Conservation (phyloP, 768 basidiomycete species). For the Neoboletus magnificus region DNA sequence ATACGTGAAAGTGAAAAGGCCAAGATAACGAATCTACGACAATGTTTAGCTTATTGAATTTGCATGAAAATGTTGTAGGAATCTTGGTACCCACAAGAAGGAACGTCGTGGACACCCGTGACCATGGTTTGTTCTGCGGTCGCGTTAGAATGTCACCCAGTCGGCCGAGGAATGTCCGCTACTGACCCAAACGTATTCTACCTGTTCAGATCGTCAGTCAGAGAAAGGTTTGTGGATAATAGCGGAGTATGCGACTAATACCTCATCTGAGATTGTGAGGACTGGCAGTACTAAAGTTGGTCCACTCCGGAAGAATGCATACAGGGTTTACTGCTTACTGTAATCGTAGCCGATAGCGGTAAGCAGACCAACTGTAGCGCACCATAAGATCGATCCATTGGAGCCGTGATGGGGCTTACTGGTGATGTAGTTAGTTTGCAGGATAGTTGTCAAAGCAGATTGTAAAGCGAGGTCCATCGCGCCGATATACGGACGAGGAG, state of each 20-base stretch:
- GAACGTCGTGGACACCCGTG: not conserved
- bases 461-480: not conserved
- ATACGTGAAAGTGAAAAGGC: not conserved
- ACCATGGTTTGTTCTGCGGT: not conserved
- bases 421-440: not conserved
- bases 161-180: not conserved
- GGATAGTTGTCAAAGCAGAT: not conserved
- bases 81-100: not conserved
- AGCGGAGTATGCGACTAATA: not conserved
- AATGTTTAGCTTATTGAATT: not conserved
- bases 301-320: not conserved
- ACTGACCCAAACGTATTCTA: not conserved
- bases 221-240: not conserved
- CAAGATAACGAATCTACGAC: not conserved
- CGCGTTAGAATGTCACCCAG: not conserved
- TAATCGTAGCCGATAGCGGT: not conserved
- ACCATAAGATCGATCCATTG: not conserved
- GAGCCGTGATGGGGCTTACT: not conserved
- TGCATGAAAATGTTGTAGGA: not conserved
- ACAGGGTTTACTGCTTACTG: not conserved
- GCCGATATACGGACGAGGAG: not conserved
- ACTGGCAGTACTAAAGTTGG: not conserved
- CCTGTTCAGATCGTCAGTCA: not conserved
- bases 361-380: not conserved
- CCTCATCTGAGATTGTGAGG: not conserved